Evolutionary conservation across 495 filamentous ascomycete genomes (phyloP), one percentile per base, ranked within the genome.

Genomic region (Endocarpon pusillum): DNA sequence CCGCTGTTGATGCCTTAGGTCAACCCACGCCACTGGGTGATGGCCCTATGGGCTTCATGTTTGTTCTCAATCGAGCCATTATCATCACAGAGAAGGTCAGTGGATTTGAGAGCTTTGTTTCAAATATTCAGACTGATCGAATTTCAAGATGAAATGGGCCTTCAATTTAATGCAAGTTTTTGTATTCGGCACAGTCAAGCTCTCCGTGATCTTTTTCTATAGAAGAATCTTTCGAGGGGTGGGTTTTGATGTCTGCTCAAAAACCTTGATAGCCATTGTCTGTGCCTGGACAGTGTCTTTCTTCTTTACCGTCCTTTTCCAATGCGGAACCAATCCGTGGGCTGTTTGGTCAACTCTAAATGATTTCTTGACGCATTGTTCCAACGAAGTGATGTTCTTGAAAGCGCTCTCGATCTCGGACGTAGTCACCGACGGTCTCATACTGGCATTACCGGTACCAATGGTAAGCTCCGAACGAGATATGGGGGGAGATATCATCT

Each of bases 201-300:
- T 40, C 17, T 40, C 38, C 3, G 33, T 40, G 11, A 14, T 36
- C 1, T 40, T 36, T 32, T 40, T 40, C 23, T 40, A 40, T 22
- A 9, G 38, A 12, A 19, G 32, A 0, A 3, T 40, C 11, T 40
- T 40, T 21, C 32, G 21, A 11, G 38, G 38, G 5, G 14, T 17
- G 18, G 25, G 9, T 19, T 40, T 40, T 19, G 24, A 40, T 20
- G 2, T 38, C 17, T 19, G 15, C 17, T 37, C 33, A 3, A 37
- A 22, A 21, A 18, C n/a, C 11, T 28, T 37, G 33, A 28, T 40
- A 14, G 33, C 32, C 10, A 15, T 40, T 36, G 33, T 40, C 7
- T 18, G 12, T 2, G 16, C 18, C 12, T 40, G 38, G 38, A 37
- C 22, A 10, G 29, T 37, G 8, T 19, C 32, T 25, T 34, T 18